Evolutionary conservation across 1,139 yeast genomes (phyloP), one percentile per base, ranked within the genome.

Genomic region (Diutina pseudorugosa): DNA sequence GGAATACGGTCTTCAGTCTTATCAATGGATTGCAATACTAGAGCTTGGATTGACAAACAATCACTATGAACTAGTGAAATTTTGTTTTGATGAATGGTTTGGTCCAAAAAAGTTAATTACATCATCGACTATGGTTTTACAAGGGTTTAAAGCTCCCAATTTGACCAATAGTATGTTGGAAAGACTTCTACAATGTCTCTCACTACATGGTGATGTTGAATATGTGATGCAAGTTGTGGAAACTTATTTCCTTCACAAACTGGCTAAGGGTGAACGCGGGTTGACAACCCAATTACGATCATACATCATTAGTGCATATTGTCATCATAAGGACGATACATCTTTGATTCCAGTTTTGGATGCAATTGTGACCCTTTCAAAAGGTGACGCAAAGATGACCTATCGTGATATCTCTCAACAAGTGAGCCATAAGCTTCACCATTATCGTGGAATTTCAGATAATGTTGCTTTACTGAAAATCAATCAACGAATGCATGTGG

Each of bases 161-260:
- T 23, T 56, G 4, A 36, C 54, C 6, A 52, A 53, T 11, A 3
- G 50, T 5, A 52, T 61, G 18, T 54, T 66, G 7, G 53, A 55
- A 36, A 64, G 62, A 52, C 65, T 72, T 14, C 62, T 74, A 23
- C 71, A 67, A 47, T 60, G 67, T 0, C 61, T 73, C 12, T 62
- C 75, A 1, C 57, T 62, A 3, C 61, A 68, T 53, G 79, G 79
- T 4, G 78, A 74, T 56, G 70, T 71, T 3, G 52, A 62, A 9
- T 66, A 67, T 64, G 65, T 73, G 0, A 56, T 72, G 9, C 58
- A 64, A 4, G 59, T 73, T 16, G 66, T 74, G 14, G 76, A 73
- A 54, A 60, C 70, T 19, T 74, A 72, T 53, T 71, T 61, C 54
- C 57, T 73, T 6, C 73, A 70, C 53, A 65, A 66, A 51, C 53